Evolutionary conservation across 257 asterid species (phyloP).

Genomic region (Solanum sejunctum): DNA sequence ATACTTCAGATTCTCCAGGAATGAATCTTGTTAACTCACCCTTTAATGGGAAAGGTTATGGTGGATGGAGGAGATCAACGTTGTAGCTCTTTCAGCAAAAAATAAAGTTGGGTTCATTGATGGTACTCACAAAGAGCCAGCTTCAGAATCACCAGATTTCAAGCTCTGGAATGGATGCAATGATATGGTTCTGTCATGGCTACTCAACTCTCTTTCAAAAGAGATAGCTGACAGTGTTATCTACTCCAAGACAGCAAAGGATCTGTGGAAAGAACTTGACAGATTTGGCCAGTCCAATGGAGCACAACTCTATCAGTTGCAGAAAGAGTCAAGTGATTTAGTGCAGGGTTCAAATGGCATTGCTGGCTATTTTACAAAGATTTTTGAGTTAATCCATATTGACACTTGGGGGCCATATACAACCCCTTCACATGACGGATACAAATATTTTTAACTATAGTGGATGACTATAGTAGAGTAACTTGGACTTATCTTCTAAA

Average conservation of each 20-base stretch:
- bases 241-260: background rate
- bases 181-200: background rate
- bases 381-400: background rate
- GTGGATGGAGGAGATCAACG: no score
- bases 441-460: no score
- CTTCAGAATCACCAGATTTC: background rate
- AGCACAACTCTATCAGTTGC: background rate
- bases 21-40: no score
- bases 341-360: background rate
- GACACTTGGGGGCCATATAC: no score
- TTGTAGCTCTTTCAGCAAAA: no score
- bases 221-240: background rate
- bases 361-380: background rate
- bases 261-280: background rate
- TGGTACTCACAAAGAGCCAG: background rate
- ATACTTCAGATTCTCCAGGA: no score
- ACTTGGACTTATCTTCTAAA: no score
- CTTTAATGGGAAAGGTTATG: no score
- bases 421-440: no score
- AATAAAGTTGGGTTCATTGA: background rate
- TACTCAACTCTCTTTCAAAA: no score
- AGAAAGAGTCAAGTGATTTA: background rate
- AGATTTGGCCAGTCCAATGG: background rate
- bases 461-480: no score
- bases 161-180: background rate